Evolutionary conservation across 2,329 filamentous ascomycete genomes (phyloP), one percentile per base, ranked within the genome.

Genomic region (Colletotrichum liaoningense): DNA sequence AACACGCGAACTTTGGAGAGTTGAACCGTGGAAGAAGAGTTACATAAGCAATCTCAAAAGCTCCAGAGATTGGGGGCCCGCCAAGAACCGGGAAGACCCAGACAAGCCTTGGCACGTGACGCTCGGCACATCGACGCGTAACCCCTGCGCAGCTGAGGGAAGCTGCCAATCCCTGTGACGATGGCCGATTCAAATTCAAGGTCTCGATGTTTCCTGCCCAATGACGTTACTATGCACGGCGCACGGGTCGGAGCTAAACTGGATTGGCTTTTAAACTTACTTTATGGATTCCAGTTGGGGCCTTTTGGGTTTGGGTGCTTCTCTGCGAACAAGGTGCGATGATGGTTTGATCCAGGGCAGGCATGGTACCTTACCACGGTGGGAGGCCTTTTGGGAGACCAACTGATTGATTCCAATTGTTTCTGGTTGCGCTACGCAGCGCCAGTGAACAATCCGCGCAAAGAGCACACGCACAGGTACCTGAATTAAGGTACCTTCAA

Each of bases 51-150:
- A 1, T 42, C 6, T 42, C 5, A 1, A 55, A 42, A 63, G n/a
- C n/a, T n/a, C n/a, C n/a, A n/a, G n/a, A n/a, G 52, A 22, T 8
- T 7, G 11, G 16, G 33, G 12, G n/a, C 28, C 22, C 8, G 57
- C 69, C 64, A 54, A 69, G 64, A 49, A 33, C 57, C 5, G 11
- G 26, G 16, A 38, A 19, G 30, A 16, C 38, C 38, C 26, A 52
- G 35, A 57, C 67, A 54, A 54, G 71, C 19, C 67, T 70, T 73
- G 67, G 67, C 71, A 71, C 71, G 71, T 73, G 71, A 73, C 62
- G 56, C 22, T 70, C 60, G 59, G 67, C 60, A 65, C 35, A 60
- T 56, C n/a, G 67, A 73, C 67, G 71, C 71, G 71, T 73, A 71
- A 58, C 60, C 55, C 64, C 64, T 67, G 11, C 22, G 8, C 57